Base-by-base conservation (phyloP, 768 basidiomycete species). In the Suillus fuscotomentosus region DNA sequence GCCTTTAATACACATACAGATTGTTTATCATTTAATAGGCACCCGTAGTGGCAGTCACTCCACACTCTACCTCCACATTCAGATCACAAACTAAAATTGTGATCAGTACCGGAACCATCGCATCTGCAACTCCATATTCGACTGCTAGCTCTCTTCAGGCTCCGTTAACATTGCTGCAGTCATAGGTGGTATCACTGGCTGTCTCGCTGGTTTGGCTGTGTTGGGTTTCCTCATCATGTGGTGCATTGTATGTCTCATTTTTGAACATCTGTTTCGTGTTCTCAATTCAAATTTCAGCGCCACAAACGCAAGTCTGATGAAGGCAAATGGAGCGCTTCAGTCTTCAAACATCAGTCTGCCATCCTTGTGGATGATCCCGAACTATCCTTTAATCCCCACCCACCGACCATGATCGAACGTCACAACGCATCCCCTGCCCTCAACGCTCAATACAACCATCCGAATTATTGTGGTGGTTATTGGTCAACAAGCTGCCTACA, bases 341-440 rank as follows among this genome's bases (percentile, higher is more conserved):
- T 82, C 13, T 90, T 90, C 81, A 83, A 85, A 60, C 86, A 87
- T 61, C 81, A 83, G 67, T 90, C 90, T 17, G 84, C 83, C n/a
- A 27, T 27, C 27, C 24, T 24, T 24, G 24, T 24, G 24, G 24
- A 24, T 24, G 24, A 24, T 24, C 24, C 24, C 24, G 24, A 24
- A 24, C 24, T 24, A 24, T 24, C 24, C 73, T 89, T 75, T 70
- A 84, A 84, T 63, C 84, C 84, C 17, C 82, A 85, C 24, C 86
- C 88, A 20, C 88, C 88, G n/a, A 79, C 82, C 36, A 89, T 89
- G 88, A 81, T 86, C 57, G 83, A 89, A 69, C 78, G 79, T 53
- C 83, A 81, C 66, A 78, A 75, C 27, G 64, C 68, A 31, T 75
- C 74, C 59, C 70, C 70, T 61, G 72, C 74, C 38, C 67, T 74